phyloP scores from a whole-genome alignment of 2,329 filamentous ascomycete species.

The Fusarium sp. region DNA sequence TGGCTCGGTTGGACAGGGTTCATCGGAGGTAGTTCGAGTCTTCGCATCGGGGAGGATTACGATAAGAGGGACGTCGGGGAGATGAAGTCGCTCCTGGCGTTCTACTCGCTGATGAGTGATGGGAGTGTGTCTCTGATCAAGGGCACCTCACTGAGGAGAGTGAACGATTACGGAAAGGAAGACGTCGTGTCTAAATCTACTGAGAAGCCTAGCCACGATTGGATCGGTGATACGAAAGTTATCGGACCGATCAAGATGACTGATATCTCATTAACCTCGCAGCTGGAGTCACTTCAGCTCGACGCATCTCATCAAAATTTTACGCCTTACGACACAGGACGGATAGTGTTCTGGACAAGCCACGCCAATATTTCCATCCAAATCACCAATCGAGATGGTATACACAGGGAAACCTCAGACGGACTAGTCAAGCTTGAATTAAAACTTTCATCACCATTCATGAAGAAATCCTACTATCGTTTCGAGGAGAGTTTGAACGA shows the following conservation, averaged over 20 bases:
- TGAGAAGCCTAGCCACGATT: background rate
- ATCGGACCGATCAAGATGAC: background rate
- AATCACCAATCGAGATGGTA: background rate
- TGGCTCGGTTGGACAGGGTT: conserved; percentile 11
- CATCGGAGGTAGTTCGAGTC: background rate
- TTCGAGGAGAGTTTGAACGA: background rate
- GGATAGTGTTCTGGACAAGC: conserved; percentile 13
- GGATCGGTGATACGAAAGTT: background rate
- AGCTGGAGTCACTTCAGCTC: background rate
- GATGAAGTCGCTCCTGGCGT: background rate
- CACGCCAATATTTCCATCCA: background rate
- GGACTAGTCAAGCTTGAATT: background rate
- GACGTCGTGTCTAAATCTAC: rapidly evolving
- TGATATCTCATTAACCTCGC: rapidly evolving
- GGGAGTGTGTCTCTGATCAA: background rate
- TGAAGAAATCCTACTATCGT: background rate
- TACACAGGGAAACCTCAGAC: background rate
- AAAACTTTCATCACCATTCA: background rate
- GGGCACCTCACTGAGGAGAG: background rate
- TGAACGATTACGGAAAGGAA: background rate
- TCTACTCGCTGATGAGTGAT: conserved; percentile 1
- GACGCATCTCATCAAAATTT: background rate
- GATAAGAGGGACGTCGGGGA: background rate
- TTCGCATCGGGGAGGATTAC: background rate
- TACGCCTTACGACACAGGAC: background rate